Percentiles rank a stretch among this genome's conserved stretches.
Evolutionary conservation across 1,139 yeast genomes (phyloP).

Genomic region (Protomyces macrosporus): DNA sequence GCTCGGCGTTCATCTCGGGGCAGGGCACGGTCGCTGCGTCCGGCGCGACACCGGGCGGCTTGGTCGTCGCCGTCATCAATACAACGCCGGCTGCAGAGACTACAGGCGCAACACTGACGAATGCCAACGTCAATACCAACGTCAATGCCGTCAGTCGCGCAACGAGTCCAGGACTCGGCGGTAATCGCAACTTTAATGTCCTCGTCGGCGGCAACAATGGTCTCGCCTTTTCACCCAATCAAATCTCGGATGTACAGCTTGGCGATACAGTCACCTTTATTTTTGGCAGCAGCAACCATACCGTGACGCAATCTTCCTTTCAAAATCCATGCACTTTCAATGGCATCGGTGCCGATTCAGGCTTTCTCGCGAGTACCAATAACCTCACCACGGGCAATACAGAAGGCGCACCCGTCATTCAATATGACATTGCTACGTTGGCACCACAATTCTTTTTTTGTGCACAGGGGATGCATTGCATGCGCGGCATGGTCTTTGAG

Average conservation of each 20-base stretch:
- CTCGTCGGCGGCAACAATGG: conserved; percentile 11
- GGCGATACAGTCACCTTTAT: conserved; percentile 1
- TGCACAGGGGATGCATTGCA: conserved; percentile 7
- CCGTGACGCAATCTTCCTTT: conserved; percentile 11
- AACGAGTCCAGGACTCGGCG: background rate
- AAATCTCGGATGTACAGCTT: background rate
- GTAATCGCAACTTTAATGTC: conserved; percentile 1
- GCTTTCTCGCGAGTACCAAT: background rate
- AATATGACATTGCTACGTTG: background rate
- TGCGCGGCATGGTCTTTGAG: conserved; percentile 14
- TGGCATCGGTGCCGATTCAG: background rate
- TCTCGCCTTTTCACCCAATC: background rate
- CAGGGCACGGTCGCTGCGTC: background rate
- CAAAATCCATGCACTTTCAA: background rate
- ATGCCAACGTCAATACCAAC: background rate
- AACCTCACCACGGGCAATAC: background rate
- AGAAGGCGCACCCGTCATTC: background rate
- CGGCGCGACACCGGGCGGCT: background rate
- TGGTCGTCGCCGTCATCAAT: background rate
- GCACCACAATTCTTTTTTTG: conserved; percentile 3
- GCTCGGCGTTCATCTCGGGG: background rate
- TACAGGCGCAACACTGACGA: background rate
- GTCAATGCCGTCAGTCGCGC: background rate
- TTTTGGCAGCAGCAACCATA: conserved; percentile 6
- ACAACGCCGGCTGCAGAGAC: background rate